Conservation (phyloP, 2,329 filamentous ascomycete species). For the Exophiala alcalophila region DNA sequence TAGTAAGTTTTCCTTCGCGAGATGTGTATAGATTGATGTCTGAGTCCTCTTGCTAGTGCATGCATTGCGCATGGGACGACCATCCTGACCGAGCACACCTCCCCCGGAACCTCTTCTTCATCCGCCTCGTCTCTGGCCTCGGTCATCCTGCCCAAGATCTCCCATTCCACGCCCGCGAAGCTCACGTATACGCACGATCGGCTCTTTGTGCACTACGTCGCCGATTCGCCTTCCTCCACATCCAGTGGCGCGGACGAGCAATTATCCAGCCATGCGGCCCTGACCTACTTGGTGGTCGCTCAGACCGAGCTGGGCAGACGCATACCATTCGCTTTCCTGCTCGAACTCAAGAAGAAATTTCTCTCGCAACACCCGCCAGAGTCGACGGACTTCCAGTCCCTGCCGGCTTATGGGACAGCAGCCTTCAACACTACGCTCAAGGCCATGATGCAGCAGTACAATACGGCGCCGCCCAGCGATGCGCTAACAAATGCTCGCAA, state of each 20-base stretch:
- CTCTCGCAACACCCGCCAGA: slow-evolving; percentile 65
- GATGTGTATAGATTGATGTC: not conserved
- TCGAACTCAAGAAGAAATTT: slow-evolving; percentile 88
- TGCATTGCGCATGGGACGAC: slow-evolving; percentile 93
- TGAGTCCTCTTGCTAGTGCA: slow-evolving; percentile 54
- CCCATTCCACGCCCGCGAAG: slow-evolving; percentile 75
- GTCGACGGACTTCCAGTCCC: slow-evolving; percentile 67
- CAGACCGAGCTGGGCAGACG: slow-evolving; percentile 77
- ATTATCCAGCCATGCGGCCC: slow-evolving; percentile 56
- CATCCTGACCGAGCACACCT: slow-evolving; percentile 89
- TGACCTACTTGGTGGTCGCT: slow-evolving; percentile 89
- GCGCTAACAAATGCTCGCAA: slow-evolving; percentile 77
- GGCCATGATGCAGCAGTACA: slow-evolving; percentile 76
- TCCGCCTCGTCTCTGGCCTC: slow-evolving; percentile 87
- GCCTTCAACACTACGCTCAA: slow-evolving; percentile 80
- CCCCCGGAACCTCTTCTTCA: slow-evolving; percentile 75
- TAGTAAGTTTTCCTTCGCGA: slow-evolving; percentile 55
- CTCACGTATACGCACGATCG: slow-evolving; percentile 90
- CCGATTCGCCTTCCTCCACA: slow-evolving; percentile 72
- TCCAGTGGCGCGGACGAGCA: slow-evolving; percentile 34
- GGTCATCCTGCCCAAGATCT: slow-evolving; percentile 92
- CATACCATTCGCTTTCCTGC: slow-evolving; percentile 87
- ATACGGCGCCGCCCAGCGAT: slow-evolving; percentile 74
- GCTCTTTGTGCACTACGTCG: slow-evolving; percentile 93
- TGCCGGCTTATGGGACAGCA: slow-evolving; percentile 87